These are phyloP conservation scores for Breviolum minutum DNA, from an alignment of 73 alveolate species.

Conservation along the genomic window DNA sequence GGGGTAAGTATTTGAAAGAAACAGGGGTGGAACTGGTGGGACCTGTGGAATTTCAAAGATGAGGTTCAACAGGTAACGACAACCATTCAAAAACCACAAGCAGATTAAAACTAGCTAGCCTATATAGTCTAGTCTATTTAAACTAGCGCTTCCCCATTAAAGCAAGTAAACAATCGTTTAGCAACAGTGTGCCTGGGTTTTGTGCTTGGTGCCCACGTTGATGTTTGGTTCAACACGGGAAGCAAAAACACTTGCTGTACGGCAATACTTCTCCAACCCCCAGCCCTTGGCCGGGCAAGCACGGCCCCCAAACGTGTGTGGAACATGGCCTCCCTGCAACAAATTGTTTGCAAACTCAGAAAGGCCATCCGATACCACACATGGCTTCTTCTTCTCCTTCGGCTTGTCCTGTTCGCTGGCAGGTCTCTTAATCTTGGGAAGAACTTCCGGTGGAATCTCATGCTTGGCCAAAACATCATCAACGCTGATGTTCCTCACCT, in stretches of 20 bases:
- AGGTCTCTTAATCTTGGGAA: background rate
- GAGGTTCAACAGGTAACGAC: background rate
- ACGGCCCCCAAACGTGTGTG: slow-evolving; percentile 47
- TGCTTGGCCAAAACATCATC: background rate
- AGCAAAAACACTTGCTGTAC: background rate
- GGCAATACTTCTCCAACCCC: slow-evolving; percentile 21
- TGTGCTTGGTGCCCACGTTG: background rate
- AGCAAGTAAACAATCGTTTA: background rate
- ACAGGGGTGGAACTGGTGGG: no score
- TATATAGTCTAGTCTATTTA: background rate
- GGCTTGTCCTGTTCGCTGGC: background rate
- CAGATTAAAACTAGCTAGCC: background rate
- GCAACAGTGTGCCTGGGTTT: background rate
- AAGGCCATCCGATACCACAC: background rate
- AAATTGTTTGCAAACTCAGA: background rate
- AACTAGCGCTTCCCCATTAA: background rate
- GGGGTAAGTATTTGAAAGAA: background rate
- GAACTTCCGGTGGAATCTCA: background rate
- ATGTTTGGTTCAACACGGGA: background rate
- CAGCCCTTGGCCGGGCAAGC: slow-evolving; percentile 20
- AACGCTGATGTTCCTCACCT: background rate
- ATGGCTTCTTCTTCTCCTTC: background rate
- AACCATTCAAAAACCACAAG: background rate
- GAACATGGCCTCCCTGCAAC: background rate
- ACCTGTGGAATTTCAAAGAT: background rate